Evolutionary conservation across 1,284 basidiomycete species (phyloP).

Genomic region (Pyrrhoderma lamaoense): DNA sequence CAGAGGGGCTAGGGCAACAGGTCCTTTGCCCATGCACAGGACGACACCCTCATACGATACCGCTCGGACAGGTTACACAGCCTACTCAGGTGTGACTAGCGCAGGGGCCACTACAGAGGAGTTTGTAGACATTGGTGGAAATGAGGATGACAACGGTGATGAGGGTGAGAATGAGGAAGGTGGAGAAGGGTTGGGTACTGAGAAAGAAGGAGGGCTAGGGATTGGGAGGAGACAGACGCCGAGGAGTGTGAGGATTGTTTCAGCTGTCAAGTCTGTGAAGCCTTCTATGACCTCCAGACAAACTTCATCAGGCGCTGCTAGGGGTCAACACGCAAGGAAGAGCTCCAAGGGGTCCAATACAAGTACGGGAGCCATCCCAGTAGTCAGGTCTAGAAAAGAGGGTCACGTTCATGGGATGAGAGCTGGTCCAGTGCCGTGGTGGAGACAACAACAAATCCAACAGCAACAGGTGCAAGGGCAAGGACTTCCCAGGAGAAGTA

Average conservation of each 20-base stretch:
- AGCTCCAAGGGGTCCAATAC: no score
- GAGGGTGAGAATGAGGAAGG: not conserved
- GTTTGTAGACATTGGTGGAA: conserved; percentile 29
- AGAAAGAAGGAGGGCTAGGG: conserved; percentile 8
- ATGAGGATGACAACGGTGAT: not conserved
- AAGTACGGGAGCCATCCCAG: not conserved
- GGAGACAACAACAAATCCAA: conserved; percentile 1
- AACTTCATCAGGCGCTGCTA: no score
- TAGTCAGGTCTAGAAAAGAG: conserved; percentile 12
- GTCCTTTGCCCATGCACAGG: conserved; percentile 2
- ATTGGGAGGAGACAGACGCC: conserved; percentile 64
- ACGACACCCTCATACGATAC: conserved; percentile 14
- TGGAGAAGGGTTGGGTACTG: conserved; percentile 10
- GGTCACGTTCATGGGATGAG: conserved; percentile 10
- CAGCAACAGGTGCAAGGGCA: no score
- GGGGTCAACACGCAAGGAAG: no score
- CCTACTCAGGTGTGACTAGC: conserved; percentile 1
- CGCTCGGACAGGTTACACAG: conserved; percentile 16
- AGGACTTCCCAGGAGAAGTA: no score
- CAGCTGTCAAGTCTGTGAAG: conserved; percentile 19
- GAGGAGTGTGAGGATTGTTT: conserved; percentile 71
- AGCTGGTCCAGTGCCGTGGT: conserved; percentile 14
- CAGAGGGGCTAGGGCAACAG: no score
- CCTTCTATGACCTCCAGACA: no score
- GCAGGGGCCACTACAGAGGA: conserved; percentile 27